Evolutionary conservation across 2,329 filamentous ascomycete genomes (phyloP).

Genomic region (Xylaria multiplex): DNA sequence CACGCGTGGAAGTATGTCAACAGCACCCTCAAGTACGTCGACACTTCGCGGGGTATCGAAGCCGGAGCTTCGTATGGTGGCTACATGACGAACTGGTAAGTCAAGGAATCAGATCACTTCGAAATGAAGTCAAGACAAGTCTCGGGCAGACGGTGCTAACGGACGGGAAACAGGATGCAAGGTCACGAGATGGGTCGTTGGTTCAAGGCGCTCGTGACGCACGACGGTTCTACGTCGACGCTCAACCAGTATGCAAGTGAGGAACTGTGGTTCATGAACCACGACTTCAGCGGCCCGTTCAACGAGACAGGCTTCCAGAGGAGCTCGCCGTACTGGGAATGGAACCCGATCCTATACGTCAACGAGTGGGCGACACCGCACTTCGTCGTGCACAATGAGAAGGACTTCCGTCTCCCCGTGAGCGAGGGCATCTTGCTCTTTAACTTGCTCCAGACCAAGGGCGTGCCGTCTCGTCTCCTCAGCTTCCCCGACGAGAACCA

Average conservation of each 20-base stretch:
- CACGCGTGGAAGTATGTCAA: conserved; percentile 63
- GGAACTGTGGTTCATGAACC: conserved; percentile 53
- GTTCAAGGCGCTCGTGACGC: conserved; percentile 67
- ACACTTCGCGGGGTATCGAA: conserved; percentile 60
- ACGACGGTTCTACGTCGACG: conserved; percentile 57
- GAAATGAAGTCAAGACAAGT: background rate
- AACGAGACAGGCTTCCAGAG: conserved; percentile 53
- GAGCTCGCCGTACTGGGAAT: conserved; percentile 57
- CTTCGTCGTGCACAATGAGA: conserved; percentile 74
- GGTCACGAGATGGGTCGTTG: conserved; percentile 63
- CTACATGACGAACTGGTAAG: conserved; percentile 65
- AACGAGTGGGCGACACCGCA: conserved; percentile 74
- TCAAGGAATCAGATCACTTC: background rate
- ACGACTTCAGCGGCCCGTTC: conserved; percentile 61
- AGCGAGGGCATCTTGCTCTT: conserved; percentile 75
- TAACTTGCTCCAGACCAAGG: conserved; percentile 72
- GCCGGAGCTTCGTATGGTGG: conserved; percentile 65
- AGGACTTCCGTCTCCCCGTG: conserved; percentile 74
- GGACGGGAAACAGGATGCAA: conserved; percentile 55
- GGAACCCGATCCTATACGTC: conserved; percentile 58
- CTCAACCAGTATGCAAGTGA: conserved; percentile 50
- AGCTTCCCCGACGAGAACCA: conserved; percentile 79
- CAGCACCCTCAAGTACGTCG: conserved; percentile 60
- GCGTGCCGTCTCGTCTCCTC: conserved; percentile 72
- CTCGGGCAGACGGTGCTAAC: background rate